Evolutionary conservation across 176 grass and related monocot species (phyloP), one percentile per base, ranked within the genome.

Genomic region (Melocanna baccifera): DNA sequence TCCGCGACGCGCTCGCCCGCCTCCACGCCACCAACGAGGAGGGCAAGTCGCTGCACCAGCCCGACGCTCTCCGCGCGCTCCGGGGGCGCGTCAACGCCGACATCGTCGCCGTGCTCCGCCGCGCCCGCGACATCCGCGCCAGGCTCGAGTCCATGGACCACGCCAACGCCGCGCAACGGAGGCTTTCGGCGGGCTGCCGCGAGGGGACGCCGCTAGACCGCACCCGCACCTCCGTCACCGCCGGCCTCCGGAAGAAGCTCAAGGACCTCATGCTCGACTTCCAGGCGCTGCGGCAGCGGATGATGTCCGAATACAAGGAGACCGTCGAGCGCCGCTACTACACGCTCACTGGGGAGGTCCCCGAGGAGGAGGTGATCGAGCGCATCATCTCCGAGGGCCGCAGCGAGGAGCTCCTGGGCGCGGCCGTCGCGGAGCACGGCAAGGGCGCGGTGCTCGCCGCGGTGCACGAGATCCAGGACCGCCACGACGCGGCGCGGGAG

Each of bases 231-330:
- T 71, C 89, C 66, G 91, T 99, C 73, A 91, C 96, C 67, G 85
- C 92, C 45, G 96, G 91, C 0, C 93, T 99, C 40, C 86, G 96
- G 68, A 94, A 91, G 93, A 93, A 91, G 86, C 85, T 99, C 83
- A 91, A 90, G 62, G 96, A 94, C 62, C 75, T 99, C 77, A 99
- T 99, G 96, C 91, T 96, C 89, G 93, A 99, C 67, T 96, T 99
- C 89, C 96, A 99, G 91, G 86, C 86, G 82, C 88, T 99, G 36
- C 86, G 96, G 59, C 93, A 99, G 89, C 88, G 85, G 76, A 94
- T 91, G 72, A 94, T 99, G 93, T 47, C 93, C 66, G 91, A 99
- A 89, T 92, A 99, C 89, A 93, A 93, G 80, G 96, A 99, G 73
- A 90, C 89, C 9, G 89, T 96, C 34, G 96, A 94, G 89, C 91